phyloP scores from a whole-genome alignment of 495 filamentous ascomycete species.

The Elasticomyces elasticus region DNA sequence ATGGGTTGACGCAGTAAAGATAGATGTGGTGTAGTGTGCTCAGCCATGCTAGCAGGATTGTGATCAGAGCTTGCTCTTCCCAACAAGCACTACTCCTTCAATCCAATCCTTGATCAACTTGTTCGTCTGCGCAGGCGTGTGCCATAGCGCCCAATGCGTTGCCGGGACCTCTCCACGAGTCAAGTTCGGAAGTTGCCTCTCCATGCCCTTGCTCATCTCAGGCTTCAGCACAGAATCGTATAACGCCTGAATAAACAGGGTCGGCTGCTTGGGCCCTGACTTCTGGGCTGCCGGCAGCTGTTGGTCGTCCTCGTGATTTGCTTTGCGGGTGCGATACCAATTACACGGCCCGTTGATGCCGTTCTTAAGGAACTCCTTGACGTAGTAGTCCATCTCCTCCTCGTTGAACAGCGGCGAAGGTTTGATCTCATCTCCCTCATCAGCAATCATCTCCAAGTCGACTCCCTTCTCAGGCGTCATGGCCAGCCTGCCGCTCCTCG shows the following conservation, averaged over 20 bases:
- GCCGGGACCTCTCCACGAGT: constrained; percentile 34
- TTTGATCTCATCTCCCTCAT: constrained; percentile 29
- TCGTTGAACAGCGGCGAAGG: constrained; percentile 48
- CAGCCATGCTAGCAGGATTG: constrained; percentile 2
- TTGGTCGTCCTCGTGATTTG: constrained; percentile 68
- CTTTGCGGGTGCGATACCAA: constrained; percentile 66
- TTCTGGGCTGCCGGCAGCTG: constrained; percentile 1
- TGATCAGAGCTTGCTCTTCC: constrained; percentile 31
- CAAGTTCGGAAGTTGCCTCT: constrained; percentile 49
- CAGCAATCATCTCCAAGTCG: constrained; percentile 40
- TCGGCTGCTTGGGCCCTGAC: constrained; percentile 49
- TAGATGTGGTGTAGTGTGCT: constrained; percentile 29
- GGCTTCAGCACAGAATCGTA: constrained; percentile 55
- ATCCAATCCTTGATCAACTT: constrained; percentile 32
- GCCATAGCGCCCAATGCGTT: constrained; percentile 35
- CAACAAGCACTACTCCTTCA: constrained; percentile 27
- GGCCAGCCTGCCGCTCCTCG: constrained; percentile 41
- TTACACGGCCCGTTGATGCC: constrained; percentile 69
- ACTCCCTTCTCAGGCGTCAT: constrained; percentile 52
- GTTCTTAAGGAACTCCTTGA: constrained; percentile 53
- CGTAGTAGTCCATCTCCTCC: constrained; percentile 70
- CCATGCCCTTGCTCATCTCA: constrained; percentile 57
- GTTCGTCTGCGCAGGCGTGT: constrained; percentile 33
- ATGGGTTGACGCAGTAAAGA: constrained; percentile 42
- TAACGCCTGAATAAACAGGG: constrained; percentile 64